Percentiles rank a stretch among this genome's conserved stretches.
phyloP scores from a whole-genome alignment of 2,329 filamentous ascomycete species.

The Sarocladium kiliense region DNA sequence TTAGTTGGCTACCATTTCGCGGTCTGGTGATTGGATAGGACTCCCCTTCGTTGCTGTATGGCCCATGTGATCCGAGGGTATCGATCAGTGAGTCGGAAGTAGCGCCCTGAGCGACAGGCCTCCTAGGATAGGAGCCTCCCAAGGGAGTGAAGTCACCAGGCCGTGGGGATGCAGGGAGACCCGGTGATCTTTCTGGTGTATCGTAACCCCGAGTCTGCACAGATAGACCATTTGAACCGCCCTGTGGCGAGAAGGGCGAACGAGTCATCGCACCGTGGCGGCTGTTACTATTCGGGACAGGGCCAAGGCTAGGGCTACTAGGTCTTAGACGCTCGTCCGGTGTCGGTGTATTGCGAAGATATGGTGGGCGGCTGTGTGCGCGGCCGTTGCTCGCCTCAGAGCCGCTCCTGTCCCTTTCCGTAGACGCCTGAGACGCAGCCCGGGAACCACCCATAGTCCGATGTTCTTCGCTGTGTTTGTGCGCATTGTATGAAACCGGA shows the following conservation, averaged over 20 bases:
- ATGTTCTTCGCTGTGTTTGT: conserved; percentile 37
- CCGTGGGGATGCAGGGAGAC: not conserved
- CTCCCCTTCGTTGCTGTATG: not conserved
- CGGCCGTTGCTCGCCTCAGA: conserved; percentile 48
- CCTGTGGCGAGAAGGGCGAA: not conserved
- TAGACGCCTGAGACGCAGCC: conserved; percentile 22
- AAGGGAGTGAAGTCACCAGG: conserved; percentile 9
- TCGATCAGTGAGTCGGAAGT: conserved; percentile 15
- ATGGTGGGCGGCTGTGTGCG: conserved; percentile 33
- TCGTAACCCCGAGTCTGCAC: not conserved
- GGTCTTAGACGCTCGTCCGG: conserved; percentile 30
- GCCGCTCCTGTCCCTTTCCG: conserved; percentile 48
- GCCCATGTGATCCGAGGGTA: not conserved
- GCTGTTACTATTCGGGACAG: conserved; percentile 6
- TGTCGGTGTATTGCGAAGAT: conserved; percentile 31
- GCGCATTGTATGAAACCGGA: conserved; percentile 37
- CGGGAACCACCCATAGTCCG: conserved; percentile 21
- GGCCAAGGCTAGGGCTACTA: conserved; percentile 11
- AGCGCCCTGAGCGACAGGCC: conserved; percentile 12
- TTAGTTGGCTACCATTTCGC: conserved; percentile 29
- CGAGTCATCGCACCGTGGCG: not conserved
- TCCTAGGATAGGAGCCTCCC: conserved; percentile 25
- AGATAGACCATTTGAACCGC: not conserved
- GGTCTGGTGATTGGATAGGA: conserved; percentile 21
- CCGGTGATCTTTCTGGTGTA: conserved; percentile 19